These are phyloP conservation scores for Apophysomyces variabilis DNA, from an alignment of 371 early-diverging fungal species.

Conservation along the genomic window DNA sequence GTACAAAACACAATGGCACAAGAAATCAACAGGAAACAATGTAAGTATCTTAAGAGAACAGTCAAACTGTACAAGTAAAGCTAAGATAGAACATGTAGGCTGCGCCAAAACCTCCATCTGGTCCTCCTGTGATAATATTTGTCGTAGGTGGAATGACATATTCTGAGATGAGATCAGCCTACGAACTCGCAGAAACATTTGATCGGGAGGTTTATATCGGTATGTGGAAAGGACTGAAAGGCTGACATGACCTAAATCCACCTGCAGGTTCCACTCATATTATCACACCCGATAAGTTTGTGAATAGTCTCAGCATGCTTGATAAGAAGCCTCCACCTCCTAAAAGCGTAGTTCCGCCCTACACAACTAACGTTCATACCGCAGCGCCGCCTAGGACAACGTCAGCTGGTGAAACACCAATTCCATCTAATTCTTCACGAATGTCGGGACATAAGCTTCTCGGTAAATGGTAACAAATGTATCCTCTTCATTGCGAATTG, in stretches of 20 bases:
- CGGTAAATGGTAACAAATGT: not conserved
- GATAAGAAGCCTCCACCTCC: conserved; percentile 30
- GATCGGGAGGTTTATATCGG: conserved; percentile 87
- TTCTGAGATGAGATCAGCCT: conserved; percentile 86
- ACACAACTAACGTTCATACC: conserved; percentile 31
- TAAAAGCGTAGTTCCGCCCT: conserved; percentile 43
- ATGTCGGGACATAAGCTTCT: conserved; percentile 9
- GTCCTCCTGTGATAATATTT: conserved; percentile 73
- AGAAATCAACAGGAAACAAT: conserved; percentile 44
- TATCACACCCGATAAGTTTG: conserved; percentile 78
- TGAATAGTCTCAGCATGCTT: conserved; percentile 60
- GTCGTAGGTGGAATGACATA: conserved; percentile 93
- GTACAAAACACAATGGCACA: conserved; percentile 63
- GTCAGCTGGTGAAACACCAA: not conserved
- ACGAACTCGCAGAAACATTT: conserved; percentile 76
- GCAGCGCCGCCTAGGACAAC: conserved; percentile 7
- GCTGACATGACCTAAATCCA: not conserved
- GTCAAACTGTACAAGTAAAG: not conserved
- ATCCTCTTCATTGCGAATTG: not conserved
- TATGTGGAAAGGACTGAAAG: conserved; percentile 20
- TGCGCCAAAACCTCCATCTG: conserved; percentile 52
- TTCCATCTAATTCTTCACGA: conserved; percentile 11
- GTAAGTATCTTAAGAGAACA: conserved; percentile 13
- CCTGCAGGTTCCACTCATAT: conserved; percentile 76
- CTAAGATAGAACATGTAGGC: conserved; percentile 28